These are phyloP conservation scores for Odontarrhena argentea DNA, from an alignment of 345 rosid genomes.

Conservation along the genomic window DNA sequence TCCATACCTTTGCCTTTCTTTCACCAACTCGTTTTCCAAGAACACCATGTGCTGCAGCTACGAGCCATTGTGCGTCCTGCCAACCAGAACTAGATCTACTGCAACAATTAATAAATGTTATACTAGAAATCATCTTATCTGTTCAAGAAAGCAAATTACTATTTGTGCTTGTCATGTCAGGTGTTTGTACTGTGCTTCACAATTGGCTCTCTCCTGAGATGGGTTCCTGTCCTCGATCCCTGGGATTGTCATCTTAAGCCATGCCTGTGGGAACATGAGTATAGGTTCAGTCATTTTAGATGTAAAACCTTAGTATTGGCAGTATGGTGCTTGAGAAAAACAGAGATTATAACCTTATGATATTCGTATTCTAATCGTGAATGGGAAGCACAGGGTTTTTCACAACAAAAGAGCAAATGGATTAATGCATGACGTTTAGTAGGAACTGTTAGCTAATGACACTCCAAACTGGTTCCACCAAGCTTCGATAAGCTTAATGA, in stretches of 20 bases:
- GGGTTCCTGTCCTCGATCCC: slow-evolving; percentile 25
- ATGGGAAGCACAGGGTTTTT: slow-evolving; percentile 50
- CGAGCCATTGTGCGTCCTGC: slow-evolving; percentile 39
- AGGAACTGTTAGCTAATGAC: not conserved
- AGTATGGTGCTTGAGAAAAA: slow-evolving; percentile 30
- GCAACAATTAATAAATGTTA: no score
- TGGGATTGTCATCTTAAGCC: slow-evolving; percentile 36
- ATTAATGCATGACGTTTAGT: not conserved
- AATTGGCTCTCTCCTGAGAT: slow-evolving; percentile 31
- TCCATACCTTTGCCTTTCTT: slow-evolving; percentile 35
- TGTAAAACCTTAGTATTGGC: slow-evolving; percentile 9
- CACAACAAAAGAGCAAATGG: not conserved
- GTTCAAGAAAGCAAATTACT: slow-evolving; percentile 25
- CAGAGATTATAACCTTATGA: slow-evolving; percentile 33
- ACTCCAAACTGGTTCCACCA: slow-evolving; percentile 7
- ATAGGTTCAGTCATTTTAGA: slow-evolving; percentile 9
- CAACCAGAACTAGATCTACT: slow-evolving; percentile 5
- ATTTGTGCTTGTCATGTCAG: slow-evolving; percentile 41
- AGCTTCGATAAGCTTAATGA: not conserved
- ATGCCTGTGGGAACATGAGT: slow-evolving; percentile 24
- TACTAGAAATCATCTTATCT: not conserved
- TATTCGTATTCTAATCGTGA: slow-evolving; percentile 36
- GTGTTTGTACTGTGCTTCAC: slow-evolving; percentile 41
- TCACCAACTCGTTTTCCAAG: slow-evolving; percentile 39
- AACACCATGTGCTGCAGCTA: slow-evolving; percentile 12